A percentile compares a stretch with the other conserved stretches of the same genome.
These are phyloP conservation scores for Botrytis fabae DNA, from an alignment of 2,329 filamentous ascomycete species.

Conservation along the genomic window DNA sequence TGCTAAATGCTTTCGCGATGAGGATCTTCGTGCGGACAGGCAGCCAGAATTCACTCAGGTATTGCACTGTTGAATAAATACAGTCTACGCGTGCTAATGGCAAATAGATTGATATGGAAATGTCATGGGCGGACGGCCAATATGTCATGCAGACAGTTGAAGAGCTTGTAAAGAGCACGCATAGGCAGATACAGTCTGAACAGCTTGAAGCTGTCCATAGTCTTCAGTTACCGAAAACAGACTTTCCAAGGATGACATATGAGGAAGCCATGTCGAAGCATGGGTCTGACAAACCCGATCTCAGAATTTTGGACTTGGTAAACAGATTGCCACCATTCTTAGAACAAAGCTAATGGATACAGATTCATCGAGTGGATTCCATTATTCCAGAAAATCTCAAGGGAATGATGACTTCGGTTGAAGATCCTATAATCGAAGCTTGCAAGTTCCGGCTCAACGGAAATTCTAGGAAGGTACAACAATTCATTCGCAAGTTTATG, in stretches of 20 bases:
- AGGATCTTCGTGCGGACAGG: conserved; percentile 86
- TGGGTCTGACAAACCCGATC: conserved; percentile 90
- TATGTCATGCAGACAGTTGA: conserved; percentile 61
- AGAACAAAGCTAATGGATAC: conserved; percentile 36
- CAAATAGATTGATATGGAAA: conserved; percentile 81
- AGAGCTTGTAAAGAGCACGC: conserved; percentile 34
- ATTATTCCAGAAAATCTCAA: conserved; percentile 64
- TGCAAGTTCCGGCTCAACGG: conserved; percentile 65
- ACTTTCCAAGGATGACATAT: conserved; percentile 58
- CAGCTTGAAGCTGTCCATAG: neutral
- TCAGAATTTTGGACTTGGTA: conserved; percentile 70
- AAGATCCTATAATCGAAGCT: conserved; percentile 70
- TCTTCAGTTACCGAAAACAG: conserved; percentile 8
- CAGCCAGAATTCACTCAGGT: conserved; percentile 97
- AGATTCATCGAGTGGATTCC: conserved; percentile 68
- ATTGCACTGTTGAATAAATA: conserved; percentile 22
- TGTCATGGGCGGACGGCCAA: conserved; percentile 75
- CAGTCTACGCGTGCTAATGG: conserved; percentile 22
- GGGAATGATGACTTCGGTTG: conserved; percentile 70
- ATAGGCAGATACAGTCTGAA: conserved; percentile 21
- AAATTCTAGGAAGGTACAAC: conserved; percentile 53
- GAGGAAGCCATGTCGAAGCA: conserved; percentile 74
- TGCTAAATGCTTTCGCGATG: conserved; percentile 91
- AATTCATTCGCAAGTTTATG: conserved; percentile 70
- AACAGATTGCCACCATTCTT: conserved; percentile 27